phyloP scores from a whole-genome alignment of 2,329 filamentous ascomycete species.

The Colletotrichum karsti region DNA sequence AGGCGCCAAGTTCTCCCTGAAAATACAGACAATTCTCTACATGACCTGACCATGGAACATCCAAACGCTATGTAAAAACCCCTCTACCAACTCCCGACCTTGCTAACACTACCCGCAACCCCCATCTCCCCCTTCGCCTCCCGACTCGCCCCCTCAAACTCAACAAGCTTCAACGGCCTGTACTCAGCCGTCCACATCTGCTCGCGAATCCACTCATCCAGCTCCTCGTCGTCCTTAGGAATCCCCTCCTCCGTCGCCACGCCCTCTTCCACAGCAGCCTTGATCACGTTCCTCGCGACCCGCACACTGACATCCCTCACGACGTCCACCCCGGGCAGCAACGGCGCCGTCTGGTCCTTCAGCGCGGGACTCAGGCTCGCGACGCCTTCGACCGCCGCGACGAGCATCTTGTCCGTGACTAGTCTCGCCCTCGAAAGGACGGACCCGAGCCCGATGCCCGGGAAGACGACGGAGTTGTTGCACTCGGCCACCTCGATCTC shows the following conservation, averaged over 20 bases:
- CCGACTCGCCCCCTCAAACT: slow-evolving; percentile 58
- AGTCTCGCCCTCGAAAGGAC: slow-evolving; percentile 74
- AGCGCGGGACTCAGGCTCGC: slow-evolving; percentile 77
- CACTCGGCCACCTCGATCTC: slow-evolving; percentile 74
- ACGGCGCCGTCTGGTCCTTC: slow-evolving; percentile 66
- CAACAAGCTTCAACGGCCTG: slow-evolving; percentile 67
- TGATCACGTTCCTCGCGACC: slow-evolving; percentile 80
- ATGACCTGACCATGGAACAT: no score
- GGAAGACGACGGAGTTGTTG: slow-evolving; percentile 89
- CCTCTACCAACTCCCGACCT: slow-evolving; percentile 19
- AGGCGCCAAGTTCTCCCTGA: no score
- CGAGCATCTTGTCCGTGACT: slow-evolving; percentile 81
- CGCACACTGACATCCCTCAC: slow-evolving; percentile 80
- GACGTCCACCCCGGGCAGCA: slow-evolving; percentile 79
- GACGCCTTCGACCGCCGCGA: slow-evolving; percentile 79
- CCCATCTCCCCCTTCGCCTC: slow-evolving; percentile 68
- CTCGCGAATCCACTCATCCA: slow-evolving; percentile 77
- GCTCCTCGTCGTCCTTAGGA: slow-evolving; percentile 60
- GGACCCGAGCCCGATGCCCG: slow-evolving; percentile 83
- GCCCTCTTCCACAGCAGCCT: slow-evolving; percentile 73
- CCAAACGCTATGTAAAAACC: no score
- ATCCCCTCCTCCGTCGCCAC: slow-evolving; percentile 73
- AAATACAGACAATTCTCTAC: no score
- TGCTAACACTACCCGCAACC: slow-evolving; percentile 49
- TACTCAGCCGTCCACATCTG: slow-evolving; percentile 86